Evolutionary conservation across 768 basidiomycete species (phyloP).

Genomic region (Hortiboletus flavorubellus): DNA sequence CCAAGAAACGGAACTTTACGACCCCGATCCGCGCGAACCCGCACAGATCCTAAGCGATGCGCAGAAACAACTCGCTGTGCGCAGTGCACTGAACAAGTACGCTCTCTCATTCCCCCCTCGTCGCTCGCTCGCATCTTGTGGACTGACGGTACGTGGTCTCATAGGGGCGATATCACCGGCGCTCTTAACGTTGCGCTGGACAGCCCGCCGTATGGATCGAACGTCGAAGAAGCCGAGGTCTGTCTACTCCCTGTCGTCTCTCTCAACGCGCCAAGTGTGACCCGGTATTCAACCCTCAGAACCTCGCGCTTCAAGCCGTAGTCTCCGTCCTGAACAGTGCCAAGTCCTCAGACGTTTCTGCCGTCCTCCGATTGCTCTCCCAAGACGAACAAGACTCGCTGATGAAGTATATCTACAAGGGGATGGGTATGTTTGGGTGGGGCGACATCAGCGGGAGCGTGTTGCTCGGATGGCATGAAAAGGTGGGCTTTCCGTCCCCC

Average conservation of each 20-base stretch:
- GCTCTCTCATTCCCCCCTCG: conserved; percentile 20
- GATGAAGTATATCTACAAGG: conserved; percentile 99
- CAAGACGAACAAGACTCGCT: conserved; percentile 81
- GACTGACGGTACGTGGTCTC: neutral
- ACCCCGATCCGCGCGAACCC: conserved; percentile 79
- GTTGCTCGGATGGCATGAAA: conserved; percentile 87
- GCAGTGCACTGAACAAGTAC: conserved; percentile 72
- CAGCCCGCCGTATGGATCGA: conserved; percentile 83
- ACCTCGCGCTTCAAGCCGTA: conserved; percentile 72
- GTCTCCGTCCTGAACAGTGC: conserved; percentile 93
- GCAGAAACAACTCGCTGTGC: conserved; percentile 66
- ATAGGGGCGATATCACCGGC: conserved; percentile 72
- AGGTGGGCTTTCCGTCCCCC: conserved; percentile 49
- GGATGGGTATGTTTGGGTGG: conserved; percentile 69
- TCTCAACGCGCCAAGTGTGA: no score
- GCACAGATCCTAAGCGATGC: conserved; percentile 71
- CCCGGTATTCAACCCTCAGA: conserved; percentile 40
- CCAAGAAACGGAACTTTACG: conserved; percentile 81
- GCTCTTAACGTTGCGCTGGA: conserved; percentile 72
- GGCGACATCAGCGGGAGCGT: conserved; percentile 65
- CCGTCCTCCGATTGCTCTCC: conserved; percentile 67
- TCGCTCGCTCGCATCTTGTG: neutral
- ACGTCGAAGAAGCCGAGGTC: conserved; percentile 90
- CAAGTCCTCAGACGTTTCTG: conserved; percentile 81
- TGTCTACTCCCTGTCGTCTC: neutral